Base-by-base conservation (phyloP, 2,329 filamentous ascomycete genomes). In the Fusarium albidum region DNA sequence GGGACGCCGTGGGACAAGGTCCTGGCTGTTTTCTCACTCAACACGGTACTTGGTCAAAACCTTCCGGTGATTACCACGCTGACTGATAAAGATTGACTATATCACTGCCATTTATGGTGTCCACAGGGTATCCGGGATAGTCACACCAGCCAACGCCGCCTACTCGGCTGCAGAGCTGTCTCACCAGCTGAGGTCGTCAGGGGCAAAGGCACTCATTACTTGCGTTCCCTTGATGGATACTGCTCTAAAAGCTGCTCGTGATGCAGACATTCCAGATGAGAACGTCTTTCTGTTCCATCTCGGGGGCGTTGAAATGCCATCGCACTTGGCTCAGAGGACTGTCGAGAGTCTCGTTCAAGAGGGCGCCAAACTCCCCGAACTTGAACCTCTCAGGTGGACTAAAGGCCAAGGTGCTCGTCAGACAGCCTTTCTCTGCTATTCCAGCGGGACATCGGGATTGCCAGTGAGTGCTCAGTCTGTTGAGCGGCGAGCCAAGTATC, bases 1-100 rank as follows among this genome's bases (percentile, higher is more conserved):
- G 90, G 88, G 12, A 84, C 84, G 0, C 88, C 92, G 67, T 95
- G 88, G 87, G 90, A 95, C 64, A 92, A 92, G 71, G 89, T 93
- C 14, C 77, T 91, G 33, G 88, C 80, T 2, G 77, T 93, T 26
- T 96, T 91, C 74, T 87, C 88, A 6, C 73, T 92, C 49, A 96
- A 96, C 68, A 91, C 90, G 13, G 89, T 91, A 8, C n/a, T n/a
- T n/a, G n/a, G 43, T 15, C 5, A 4, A 80, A 57, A 11, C 18
- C 17, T 1, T 12, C 8, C 2, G 4, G 1, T 6, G 1, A 1
- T 3, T 2, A 3, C 2, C 2, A 8, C 4, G 7, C 17, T 49
- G 3, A 61, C 1, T n/a, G n/a, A 0, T 10, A 40, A 7, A 1
- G 84, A 85, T 94, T 60, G 90, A 95, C 71, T 90, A 88, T 47